Evolutionary conservation across 805 yeast species (phyloP).

Genomic region (Priceomyces carsonii): DNA sequence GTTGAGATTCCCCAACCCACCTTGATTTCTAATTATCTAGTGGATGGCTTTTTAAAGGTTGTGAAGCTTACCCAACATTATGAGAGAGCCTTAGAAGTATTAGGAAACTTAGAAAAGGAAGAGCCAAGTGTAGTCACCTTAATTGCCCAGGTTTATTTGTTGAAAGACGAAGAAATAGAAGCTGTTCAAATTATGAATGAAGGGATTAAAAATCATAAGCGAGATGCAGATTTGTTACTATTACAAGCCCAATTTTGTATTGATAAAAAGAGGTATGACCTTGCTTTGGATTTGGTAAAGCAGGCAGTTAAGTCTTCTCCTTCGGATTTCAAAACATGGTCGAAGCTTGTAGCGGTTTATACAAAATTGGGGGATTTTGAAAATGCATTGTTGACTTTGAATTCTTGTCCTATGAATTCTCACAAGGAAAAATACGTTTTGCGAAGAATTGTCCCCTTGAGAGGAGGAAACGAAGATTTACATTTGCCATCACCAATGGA

Average conservation of each 20-base stretch:
- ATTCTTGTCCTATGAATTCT: conserved; percentile 81
- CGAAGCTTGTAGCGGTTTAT: conserved; percentile 62
- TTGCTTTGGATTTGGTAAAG: conserved; percentile 59
- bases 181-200: conserved; percentile 55
- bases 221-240: conserved; percentile 56
- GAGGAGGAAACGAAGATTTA: conserved; percentile 48
- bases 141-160: conserved; percentile 52
- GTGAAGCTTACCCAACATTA: conserved; percentile 66
- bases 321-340: conserved; percentile 76
- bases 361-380: conserved; percentile 66
- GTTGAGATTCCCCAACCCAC: conserved; percentile 73
- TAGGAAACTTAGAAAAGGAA: conserved; percentile 48
- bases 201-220: conserved; percentile 49
- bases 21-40: conserved; percentile 62
- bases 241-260: conserved; percentile 60
- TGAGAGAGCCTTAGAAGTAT: conserved; percentile 59
- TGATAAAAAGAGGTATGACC: conserved; percentile 51
- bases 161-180: conserved; percentile 59
- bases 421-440: conserved; percentile 66
- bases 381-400: conserved; percentile 68
- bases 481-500: conserved; percentile 79
- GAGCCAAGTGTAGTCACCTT: conserved; percentile 63
- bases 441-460: conserved; percentile 58
- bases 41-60: conserved; percentile 69
- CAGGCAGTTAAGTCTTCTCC: conserved; percentile 73